A percentile compares a stretch with the other conserved stretches of the same genome.
Evolutionary conservation across 495 filamentous ascomycete genomes (phyloP).

Genomic region (Evansstolkia leycettana): DNA sequence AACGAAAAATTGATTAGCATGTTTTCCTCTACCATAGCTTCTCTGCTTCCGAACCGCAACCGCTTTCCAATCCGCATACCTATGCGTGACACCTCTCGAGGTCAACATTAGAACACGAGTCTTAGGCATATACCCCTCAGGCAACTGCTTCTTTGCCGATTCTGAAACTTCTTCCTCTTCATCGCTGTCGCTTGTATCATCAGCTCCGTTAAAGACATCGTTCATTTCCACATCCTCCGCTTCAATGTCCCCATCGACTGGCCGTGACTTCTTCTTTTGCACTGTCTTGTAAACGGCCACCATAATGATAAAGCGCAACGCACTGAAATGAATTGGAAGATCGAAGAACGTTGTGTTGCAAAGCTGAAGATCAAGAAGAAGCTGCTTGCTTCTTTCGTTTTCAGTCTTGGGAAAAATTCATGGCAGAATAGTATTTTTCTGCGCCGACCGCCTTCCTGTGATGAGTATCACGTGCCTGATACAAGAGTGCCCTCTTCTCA

Average conservation of each 20-base stretch:
- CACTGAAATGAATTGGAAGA: constrained; percentile 1
- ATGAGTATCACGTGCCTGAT: constrained; percentile 13
- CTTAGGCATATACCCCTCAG: constrained; percentile 33
- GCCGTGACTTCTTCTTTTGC: constrained; percentile 47
- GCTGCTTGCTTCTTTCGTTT: too few species aligned
- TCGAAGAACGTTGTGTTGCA: not conserved
- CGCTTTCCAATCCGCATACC: constrained; percentile 44
- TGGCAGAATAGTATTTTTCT: constrained; percentile 33
- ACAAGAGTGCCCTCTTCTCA: not conserved
- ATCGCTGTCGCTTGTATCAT: constrained; percentile 37
- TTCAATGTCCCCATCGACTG: constrained; percentile 19
- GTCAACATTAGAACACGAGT: constrained; percentile 79
- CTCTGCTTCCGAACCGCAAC: too few species aligned
- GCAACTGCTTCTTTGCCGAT: constrained; percentile 28
- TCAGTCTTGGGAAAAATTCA: constrained; percentile 16
- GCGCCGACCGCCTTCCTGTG: constrained; percentile 17
- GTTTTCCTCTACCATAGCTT: not conserved
- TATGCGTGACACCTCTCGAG: constrained; percentile 78
- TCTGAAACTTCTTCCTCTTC: constrained; percentile 24
- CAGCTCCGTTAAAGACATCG: constrained; percentile 25
- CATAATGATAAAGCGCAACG: constrained; percentile 49
- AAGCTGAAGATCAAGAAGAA: constrained; percentile 3
- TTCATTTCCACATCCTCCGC: constrained; percentile 27
- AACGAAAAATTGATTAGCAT: constrained; percentile 1
- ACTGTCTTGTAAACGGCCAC: constrained; percentile 89